Base-by-base conservation (phyloP, 2,329 filamentous ascomycete species). In the Fusarium neocosmosporiellum region DNA sequence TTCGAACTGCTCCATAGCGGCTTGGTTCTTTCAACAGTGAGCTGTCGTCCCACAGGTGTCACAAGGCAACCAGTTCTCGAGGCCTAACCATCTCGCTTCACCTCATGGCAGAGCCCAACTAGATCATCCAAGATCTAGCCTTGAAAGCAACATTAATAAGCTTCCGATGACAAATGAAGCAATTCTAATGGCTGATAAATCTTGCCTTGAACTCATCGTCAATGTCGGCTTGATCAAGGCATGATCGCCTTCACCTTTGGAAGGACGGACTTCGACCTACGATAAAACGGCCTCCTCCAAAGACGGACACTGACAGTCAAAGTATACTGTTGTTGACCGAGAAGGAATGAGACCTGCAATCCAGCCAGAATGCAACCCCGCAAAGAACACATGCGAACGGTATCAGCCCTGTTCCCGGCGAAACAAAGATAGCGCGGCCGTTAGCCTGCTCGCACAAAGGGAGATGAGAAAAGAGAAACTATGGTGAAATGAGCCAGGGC, bases 1-100 rank as follows among this genome's bases (percentile, higher is more conserved):
- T 61, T 78, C 78, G 62, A 79, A 75, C 54, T 77, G 74, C 46
- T 80, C 77, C 77, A 78, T 76, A 16, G n/a, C 31, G 24, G 36
- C 33, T 46, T 16, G 33, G 31, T 20, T 50, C 10, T 37, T 33
- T n/a, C 14, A 29, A 31, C 13, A 36, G 29, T 14, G 5, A 13
- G 24, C 5, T 53, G 36, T 4, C 33, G 66, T 62, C 11, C 14
- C 37, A 61, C 63, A 59, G 48, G n/a, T 11, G 53, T 37, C 58
- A 9, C 29, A 37, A 18, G 16, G 2, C 27, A 63, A 37, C 27
- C 11, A 24, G 22, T 41, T 24, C 14, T 16, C n/a, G 41, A 46
- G 27, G 58, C 37, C 29, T 48, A 24, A 24, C 11, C 10, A 43
- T 60, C 39, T 59, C 54, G 67, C 67, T 63, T 73, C 60, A 54